Conservation (phyloP, 176 grass and related monocot genomes). For the Aegilops longissima region DNA sequence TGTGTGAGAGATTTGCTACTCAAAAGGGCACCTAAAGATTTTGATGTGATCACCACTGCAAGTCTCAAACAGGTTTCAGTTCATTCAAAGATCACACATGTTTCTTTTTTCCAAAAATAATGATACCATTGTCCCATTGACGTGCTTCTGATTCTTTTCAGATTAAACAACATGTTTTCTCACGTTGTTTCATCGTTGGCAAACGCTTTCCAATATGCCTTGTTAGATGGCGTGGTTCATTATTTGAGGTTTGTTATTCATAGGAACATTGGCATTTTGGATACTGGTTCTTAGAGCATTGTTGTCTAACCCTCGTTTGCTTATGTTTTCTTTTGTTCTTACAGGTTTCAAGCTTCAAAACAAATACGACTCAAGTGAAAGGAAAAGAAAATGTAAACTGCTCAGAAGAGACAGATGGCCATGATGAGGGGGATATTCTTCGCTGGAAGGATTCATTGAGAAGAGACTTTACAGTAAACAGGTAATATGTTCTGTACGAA, state of each 20-base stretch:
- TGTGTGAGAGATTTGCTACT: constrained; percentile 90
- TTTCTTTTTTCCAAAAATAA: constrained; percentile 18
- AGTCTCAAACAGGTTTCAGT: constrained; percentile 70
- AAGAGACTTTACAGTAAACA: constrained; percentile 92
- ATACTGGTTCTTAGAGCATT: constrained; percentile 17
- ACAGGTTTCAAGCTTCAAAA: constrained; percentile 84
- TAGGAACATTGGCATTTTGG: not conserved
- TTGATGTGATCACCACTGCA: constrained; percentile 86
- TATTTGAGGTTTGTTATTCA: constrained; percentile 69
- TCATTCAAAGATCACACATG: constrained; percentile 13
- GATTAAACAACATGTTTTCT: constrained; percentile 55
- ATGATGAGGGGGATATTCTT: constrained; percentile 55
- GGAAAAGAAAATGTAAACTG: constrained; percentile 31
- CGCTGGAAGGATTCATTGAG: constrained; percentile 78
- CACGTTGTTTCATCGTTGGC: constrained; percentile 56
- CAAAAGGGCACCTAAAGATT: constrained; percentile 83
- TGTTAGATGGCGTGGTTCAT: constrained; percentile 46
- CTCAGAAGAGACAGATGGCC: constrained; percentile 32
- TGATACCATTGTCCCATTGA: constrained; percentile 20
- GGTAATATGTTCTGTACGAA: constrained; percentile 40
- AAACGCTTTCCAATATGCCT: constrained; percentile 72
- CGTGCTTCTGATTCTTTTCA: constrained; percentile 37
- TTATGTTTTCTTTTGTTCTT: constrained; percentile 11
- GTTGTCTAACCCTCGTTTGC: not conserved
- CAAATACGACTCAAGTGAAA: constrained; percentile 4